Base-by-base conservation (phyloP, 495 filamentous ascomycete genomes). In the Trichoderma erinaceum region DNA sequence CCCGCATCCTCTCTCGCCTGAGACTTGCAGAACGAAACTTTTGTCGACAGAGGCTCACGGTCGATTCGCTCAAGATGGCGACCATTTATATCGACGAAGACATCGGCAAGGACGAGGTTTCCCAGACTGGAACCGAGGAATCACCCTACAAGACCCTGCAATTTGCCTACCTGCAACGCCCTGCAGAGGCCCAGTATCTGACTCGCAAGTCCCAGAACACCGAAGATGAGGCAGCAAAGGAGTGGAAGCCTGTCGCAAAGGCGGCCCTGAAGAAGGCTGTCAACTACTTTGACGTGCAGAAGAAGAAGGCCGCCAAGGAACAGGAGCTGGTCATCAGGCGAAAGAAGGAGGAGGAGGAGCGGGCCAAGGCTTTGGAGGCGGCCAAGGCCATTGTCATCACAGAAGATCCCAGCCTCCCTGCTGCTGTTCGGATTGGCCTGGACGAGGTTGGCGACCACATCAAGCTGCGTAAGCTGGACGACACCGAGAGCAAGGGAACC, bases 361-460 rank as follows among this genome's bases (percentile, higher is more conserved):
- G 91, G 77, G 86, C 89, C 65, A 85, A 89, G 68, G 88, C 89
- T 73, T 82, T 96, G 41, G 91, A 96, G 73, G 88, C 93, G 66
- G 90, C 92, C n/a, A 92, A 96, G 83, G 92, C 92, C 82, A 82
- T 98, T 67, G 79, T 90, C 29, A 85, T 99, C 70, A 85, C 83
- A 71, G 90, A 97, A 77, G 92, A 99, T 72, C 67, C 81, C 16
- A 88, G 87, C n/a, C 82, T 97, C 44, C 92, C 93, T 41, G 84
- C 87, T 75, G 88, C 95, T 0, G 80, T 89, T 69, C 87, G 84
- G 75, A 93, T 94, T 75, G 56, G 56, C 3, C 56, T 61, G 10
- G 56, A 61, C 27, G 56, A 61, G 25, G 56, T 61, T 32, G 87
- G 87, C 72, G 86, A 93, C 70, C 84, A 86, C 72, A 84, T 85